Percentiles rank a stretch among this genome's conserved stretches.
Conservation (phyloP, 352 stramenopile genomes). For the Phytophthora niederhauseri region DNA sequence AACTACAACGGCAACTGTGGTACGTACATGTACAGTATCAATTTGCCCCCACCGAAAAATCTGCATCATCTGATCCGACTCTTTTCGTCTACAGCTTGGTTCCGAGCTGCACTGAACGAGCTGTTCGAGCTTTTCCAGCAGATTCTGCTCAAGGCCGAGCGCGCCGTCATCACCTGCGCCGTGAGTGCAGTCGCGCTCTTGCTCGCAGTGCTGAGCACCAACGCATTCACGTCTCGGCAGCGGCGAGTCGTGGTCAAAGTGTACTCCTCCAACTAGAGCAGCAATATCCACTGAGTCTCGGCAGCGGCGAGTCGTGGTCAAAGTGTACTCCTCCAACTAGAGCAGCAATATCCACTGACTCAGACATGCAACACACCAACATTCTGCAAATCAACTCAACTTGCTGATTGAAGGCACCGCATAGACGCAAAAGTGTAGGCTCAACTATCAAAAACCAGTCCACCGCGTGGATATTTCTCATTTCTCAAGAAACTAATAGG, state of each 20-base stretch:
- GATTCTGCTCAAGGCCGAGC: slow-evolving; percentile 46
- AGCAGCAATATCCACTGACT: slow-evolving; percentile 11
- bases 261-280: slow-evolving; percentile 35
- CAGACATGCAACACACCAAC: slow-evolving; percentile 3
- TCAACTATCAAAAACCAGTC: slow-evolving; percentile 3
- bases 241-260: slow-evolving; percentile 63
- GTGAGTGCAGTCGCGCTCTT: slow-evolving; percentile 35
- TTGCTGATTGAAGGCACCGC: no score
- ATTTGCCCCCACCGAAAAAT: slow-evolving; percentile 1
- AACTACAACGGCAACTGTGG: slow-evolving; percentile 61
- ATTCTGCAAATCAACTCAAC: slow-evolving; percentile 2
- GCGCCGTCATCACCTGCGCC: slow-evolving; percentile 37
- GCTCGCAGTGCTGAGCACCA: slow-evolving; percentile 40
- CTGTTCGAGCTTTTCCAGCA: slow-evolving; percentile 55
- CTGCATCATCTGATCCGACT: slow-evolving; percentile 28
- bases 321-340: slow-evolving; percentile 48
- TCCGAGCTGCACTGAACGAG: slow-evolving; percentile 48
- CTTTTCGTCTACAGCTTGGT: slow-evolving; percentile 46
- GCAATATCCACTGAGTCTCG: slow-evolving; percentile 17
- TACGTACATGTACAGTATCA: slow-evolving; percentile 27
- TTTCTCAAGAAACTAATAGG: slow-evolving; percentile 4
- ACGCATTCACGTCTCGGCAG: slow-evolving; percentile 54
- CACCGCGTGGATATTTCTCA: slow-evolving; percentile 12
- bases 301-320: slow-evolving; percentile 57
- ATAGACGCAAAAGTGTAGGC: not conserved